Conservation (phyloP, 1,284 basidiomycete species). For the Austroboletus novae-zelandiae region DNA sequence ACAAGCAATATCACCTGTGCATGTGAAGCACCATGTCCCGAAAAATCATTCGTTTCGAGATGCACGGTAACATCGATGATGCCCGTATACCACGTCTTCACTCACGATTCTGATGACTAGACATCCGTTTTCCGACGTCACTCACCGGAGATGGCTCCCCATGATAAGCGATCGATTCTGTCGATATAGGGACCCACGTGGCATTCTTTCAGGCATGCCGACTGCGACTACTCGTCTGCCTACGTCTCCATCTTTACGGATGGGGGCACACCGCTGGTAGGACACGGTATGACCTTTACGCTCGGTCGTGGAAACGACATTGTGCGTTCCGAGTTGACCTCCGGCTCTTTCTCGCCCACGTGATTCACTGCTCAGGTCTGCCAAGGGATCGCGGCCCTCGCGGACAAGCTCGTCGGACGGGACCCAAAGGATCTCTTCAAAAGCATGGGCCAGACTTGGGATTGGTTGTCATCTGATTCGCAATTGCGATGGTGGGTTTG, state of each 20-base stretch:
- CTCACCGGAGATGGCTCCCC: conserved; percentile 56
- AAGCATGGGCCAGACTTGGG: conserved; percentile 86
- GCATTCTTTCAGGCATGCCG: conserved; percentile 70
- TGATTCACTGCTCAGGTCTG: conserved; percentile 55
- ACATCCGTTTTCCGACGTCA: conserved; percentile 48
- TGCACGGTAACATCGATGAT: conserved; percentile 26
- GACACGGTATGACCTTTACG: conserved; percentile 97
- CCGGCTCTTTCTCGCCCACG: too few relatives aligned
- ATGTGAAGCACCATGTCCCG: conserved; percentile 21
- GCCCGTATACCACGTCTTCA: background rate
- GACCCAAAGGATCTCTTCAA: conserved; percentile 80
- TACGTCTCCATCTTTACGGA: conserved; percentile 82
- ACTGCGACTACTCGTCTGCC: conserved; percentile 93
- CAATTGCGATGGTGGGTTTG: conserved; percentile 81
- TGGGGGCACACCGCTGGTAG: conserved; percentile 58
- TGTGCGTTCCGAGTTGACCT: conserved; percentile 38
- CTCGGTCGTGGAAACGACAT: conserved; percentile 95
- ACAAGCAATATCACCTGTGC: too few relatives aligned
- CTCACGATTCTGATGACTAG: conserved; percentile 7
- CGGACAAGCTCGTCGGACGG: conserved; percentile 80
- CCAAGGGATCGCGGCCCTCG: conserved; percentile 75
- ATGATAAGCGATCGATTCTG: background rate
- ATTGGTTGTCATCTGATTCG: conserved; percentile 79
- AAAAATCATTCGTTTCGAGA: conserved; percentile 38
- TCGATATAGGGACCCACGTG: too few relatives aligned